Base-by-base conservation (phyloP, 208 protist species). In the Wallacemonas rigidus region DNA sequence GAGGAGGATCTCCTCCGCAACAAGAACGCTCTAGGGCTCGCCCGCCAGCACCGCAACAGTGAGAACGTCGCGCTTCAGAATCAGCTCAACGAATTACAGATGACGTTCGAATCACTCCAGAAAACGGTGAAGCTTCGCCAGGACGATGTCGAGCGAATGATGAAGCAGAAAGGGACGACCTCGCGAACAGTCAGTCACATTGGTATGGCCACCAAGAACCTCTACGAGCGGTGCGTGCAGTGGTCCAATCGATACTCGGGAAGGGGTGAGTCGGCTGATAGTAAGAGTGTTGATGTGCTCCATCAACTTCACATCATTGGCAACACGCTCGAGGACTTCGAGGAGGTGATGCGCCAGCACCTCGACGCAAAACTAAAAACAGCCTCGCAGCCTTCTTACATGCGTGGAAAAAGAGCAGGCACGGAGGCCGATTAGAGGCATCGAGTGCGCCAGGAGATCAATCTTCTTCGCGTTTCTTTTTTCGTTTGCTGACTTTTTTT, bases 261-360 rank as follows among this genome's bases (percentile, higher is more conserved):
- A 2, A 72, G 88, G 12, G 87, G 87, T 15, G 91, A 91, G 74
- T 81, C 79, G 39, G 7, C 60, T 12, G 91, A 97, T 61, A 71
- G 70, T 15, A 55, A 75, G 8, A 81, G 86, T 60, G 79, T 75
- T 15, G 92, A 95, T 71, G 88, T 95, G 38, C 76, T 97, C 8
- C 87, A 93, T 54, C 91, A 97, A 72, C 77, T 97, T 12, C 81
- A 91, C 56, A 78, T 95, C 51, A 97, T 97, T 64, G 85, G 85
- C 45, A 88, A 97, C 70, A 96, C 91, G 72, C 73, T 97, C 2
- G 90, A 90, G n/a, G 94, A 97, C 77, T 97, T 95, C 71, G 91
- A 94, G 67, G 78, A 74, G 39, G 87, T 97, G 26, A 87, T 95
- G 53, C 73, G 81, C 67, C 74, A 85, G 54, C 88, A 96, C 55